Evolutionary conservation across 2,329 filamentous ascomycete species (phyloP).

Genomic region (Epichloe sylvatica): DNA sequence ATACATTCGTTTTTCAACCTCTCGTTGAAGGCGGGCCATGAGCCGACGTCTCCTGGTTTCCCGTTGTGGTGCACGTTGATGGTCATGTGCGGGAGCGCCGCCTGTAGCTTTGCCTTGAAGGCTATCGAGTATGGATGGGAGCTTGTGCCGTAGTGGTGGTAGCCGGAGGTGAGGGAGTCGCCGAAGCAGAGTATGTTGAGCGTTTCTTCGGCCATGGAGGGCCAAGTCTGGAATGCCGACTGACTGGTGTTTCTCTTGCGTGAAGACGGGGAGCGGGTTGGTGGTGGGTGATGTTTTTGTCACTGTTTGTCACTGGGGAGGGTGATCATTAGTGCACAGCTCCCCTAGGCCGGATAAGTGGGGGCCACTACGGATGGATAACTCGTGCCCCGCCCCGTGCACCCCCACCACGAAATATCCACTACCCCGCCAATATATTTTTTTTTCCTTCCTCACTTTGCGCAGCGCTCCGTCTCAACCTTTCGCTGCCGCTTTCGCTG

Average conservation of each 20-base stretch:
- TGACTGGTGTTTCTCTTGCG: no score
- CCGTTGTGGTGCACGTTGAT: conserved; percentile 36
- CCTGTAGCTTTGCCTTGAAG: conserved; percentile 32
- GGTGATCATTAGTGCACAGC: no score
- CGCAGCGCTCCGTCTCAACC: not conserved
- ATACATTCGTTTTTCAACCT: conserved; percentile 24
- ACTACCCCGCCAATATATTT: not conserved
- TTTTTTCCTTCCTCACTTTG: not conserved
- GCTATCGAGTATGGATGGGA: conserved; percentile 40
- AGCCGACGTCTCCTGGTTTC: conserved; percentile 36
- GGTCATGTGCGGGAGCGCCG: conserved; percentile 28
- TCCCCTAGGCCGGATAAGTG: no score
- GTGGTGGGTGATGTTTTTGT: no score
- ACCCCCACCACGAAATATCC: no score
- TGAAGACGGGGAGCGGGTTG: no score
- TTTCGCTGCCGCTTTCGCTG: not conserved
- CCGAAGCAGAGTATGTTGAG: conserved; percentile 50
- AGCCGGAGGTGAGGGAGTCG: conserved; percentile 50
- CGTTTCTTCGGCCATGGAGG: conserved; percentile 4
- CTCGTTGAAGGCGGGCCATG: conserved; percentile 16
- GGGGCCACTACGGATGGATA: no score
- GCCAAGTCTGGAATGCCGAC: no score
- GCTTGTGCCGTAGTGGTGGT: conserved; percentile 24
- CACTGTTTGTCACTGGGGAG: no score
- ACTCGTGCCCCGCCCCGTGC: no score